Conservation (phyloP, 78 protist genomes). For the Monosiga brevicollis region DNA sequence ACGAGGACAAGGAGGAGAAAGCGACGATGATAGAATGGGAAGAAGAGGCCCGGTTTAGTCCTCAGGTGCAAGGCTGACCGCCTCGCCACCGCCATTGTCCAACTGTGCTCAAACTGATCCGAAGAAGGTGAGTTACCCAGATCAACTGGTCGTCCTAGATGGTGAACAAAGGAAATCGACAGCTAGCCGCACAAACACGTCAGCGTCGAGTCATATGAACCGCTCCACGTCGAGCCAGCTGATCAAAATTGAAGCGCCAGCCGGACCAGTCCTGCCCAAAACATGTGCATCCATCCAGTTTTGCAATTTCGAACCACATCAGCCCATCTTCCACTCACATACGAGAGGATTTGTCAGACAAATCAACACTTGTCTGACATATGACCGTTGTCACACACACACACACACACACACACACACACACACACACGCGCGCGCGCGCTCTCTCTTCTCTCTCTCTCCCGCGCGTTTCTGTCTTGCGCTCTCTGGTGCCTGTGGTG, state of each 20-base stretch:
- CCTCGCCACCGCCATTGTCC: no score
- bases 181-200: no score
- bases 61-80: no score
- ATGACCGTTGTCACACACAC: not conserved
- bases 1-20: no score
- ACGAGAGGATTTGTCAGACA: not conserved
- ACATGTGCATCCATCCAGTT: not conserved
- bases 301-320: not conserved
- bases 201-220: not conserved
- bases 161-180: no score
- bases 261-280: not conserved
- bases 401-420: not conserved
- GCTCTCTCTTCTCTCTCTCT: not conserved
- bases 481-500: no score
- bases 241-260: not conserved
- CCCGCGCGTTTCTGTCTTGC: not conserved
- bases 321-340: no score
- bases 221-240: not conserved
- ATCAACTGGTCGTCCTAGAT: no score
- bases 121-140: no score
- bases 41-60: no score
- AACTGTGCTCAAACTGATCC: no score
- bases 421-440: slow-evolving; percentile 5
- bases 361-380: not conserved
- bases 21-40: no score